Conservation (phyloP, 1,284 basidiomycete species). For the Sanghuangporus baumii region DNA sequence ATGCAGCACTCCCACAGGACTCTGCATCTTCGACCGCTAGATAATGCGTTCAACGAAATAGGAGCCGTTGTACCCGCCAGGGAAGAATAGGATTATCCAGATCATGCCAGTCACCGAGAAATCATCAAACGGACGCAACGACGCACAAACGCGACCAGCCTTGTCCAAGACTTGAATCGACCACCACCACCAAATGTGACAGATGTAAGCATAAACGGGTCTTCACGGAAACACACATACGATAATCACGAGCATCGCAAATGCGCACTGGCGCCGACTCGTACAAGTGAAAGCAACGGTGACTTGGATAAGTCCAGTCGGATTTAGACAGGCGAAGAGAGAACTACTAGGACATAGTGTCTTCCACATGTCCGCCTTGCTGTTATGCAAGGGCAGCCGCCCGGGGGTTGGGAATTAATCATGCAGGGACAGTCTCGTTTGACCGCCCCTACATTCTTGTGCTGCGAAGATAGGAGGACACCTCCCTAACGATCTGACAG, state of each 20-base stretch:
- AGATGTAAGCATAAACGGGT: background rate
- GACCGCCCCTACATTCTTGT: background rate
- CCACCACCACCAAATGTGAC: background rate
- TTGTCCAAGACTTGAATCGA: background rate
- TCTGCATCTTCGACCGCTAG: constrained; percentile 9
- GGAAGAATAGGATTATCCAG: background rate
- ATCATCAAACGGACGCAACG: background rate
- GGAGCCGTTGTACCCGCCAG: background rate
- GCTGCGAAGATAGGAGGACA: no score
- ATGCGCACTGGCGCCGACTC: background rate
- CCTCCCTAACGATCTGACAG: background rate
- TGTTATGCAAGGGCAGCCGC: constrained; percentile 3
- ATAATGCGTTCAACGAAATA: background rate
- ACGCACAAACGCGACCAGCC: background rate
- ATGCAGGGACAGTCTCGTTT: background rate
- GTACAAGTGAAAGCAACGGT: background rate
- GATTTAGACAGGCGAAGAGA: background rate
- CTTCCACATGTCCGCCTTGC: constrained; percentile 7
- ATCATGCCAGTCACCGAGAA: background rate
- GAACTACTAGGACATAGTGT: background rate
- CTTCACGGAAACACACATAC: background rate
- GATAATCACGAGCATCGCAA: background rate
- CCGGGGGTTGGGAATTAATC: background rate
- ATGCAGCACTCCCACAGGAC: constrained; percentile 13
- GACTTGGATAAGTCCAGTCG: background rate